Base-by-base conservation (phyloP, 139 green algal genomes). In the Spirogloea muscicola region DNA sequence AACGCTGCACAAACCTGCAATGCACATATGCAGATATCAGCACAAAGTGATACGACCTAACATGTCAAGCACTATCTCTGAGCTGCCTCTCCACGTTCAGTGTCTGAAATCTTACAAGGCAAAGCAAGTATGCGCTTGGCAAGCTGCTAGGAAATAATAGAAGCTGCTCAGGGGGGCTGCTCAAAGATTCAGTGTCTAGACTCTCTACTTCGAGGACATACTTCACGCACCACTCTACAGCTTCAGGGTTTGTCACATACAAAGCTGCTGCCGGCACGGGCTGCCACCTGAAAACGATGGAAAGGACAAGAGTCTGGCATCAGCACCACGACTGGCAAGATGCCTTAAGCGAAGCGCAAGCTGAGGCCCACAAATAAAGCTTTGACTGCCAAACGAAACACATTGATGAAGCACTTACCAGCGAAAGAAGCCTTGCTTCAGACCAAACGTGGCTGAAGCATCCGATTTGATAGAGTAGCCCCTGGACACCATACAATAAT, bases 201-300 rank as follows among this genome's bases (percentile, higher is more conserved):
- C 43, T 25, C 43, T 25, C 43, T 25, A 51, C 10, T 51, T 13
- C 43, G 13, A 13, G 43, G n/a, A n/a, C 44, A 13, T 16, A 7
- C 7, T 16, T 62, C 27, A 46, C 67, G 74, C 58, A 76, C 87
- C 87, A 90, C 34, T 80, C 76, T 1, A 87, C 82, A 2, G 87
- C 87, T 0, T 86, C 86, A 5, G 81, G 84, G 78, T 91, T 91
- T 43, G 87, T 91, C 25, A 91, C 69, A 64, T 91, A 86, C 1
- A 91, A 58, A 0, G 86, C 87, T 10, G 77, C 77, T 13, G 87
- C 87, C 25, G 84, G 79, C 7, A 72, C 58, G 2, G 72, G 34
- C 59, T 90, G 85, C 86, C 86, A 90, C 67, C 64, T 74, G 64
- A n/a, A n/a, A n/a, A n/a, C n/a, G n/a, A n/a, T n/a, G n/a, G n/a